A percentile compares a stretch with the other conserved stretches of the same genome.
Conservation (phyloP, 2,329 filamentous ascomycete species). For the Colletotrichum caudatum region DNA sequence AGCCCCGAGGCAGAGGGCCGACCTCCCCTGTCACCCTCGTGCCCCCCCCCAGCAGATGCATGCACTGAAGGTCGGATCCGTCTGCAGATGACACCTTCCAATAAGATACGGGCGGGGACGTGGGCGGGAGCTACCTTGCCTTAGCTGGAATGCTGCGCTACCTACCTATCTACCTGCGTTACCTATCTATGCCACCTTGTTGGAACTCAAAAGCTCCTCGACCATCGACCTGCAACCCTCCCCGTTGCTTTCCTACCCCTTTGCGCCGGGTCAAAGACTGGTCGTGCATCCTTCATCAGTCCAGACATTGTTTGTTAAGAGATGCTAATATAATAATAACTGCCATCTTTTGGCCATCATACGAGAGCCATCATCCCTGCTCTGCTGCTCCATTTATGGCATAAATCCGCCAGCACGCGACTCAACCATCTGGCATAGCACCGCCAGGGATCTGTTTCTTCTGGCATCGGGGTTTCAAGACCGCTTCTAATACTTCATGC, state of each 20-base stretch:
- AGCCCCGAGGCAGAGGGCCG: background rate
- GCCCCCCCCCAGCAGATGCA: constrained; percentile 37
- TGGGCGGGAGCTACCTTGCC: constrained; percentile 25
- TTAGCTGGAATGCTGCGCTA: constrained; percentile 26
- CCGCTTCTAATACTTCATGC: constrained; percentile 34
- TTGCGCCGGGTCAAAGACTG: constrained; percentile 21
- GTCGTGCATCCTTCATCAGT: constrained; percentile 20
- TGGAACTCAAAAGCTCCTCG: constrained; percentile 22
- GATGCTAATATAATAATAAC: constrained; percentile 38
- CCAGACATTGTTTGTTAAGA: constrained; percentile 31
- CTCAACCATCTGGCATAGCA: constrained; percentile 25
- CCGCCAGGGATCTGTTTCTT: constrained; percentile 39
- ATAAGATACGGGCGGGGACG: constrained; percentile 36
- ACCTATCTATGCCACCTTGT: constrained; percentile 24
- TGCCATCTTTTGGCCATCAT: constrained; percentile 37
- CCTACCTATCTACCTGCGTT: constrained; percentile 27
- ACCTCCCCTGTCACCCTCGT: constrained; percentile 22
- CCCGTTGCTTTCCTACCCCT: constrained; percentile 16
- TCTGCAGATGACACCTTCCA: constrained; percentile 42
- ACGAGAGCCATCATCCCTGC: constrained; percentile 37
- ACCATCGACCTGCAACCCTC: constrained; percentile 11
- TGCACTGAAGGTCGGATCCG: constrained; percentile 40
- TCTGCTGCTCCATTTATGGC: constrained; percentile 37
- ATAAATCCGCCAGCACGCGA: constrained; percentile 38
- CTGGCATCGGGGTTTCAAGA: constrained; percentile 42